These are phyloP conservation scores for Penicillium cataractarum DNA, from an alignment of 495 filamentous ascomycete genomes.

Conservation along the genomic window DNA sequence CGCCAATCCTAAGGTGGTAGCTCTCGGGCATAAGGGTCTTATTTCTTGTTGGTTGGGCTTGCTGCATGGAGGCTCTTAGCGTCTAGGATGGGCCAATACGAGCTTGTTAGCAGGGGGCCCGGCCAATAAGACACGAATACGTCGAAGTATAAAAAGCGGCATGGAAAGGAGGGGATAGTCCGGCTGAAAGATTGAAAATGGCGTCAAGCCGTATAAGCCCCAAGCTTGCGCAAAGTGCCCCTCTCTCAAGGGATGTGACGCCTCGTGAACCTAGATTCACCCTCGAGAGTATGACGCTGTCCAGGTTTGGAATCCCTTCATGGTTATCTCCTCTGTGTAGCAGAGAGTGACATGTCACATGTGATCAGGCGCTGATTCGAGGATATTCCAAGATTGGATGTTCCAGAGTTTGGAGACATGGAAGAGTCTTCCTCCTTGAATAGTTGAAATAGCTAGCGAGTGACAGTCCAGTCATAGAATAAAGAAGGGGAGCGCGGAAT, in stretches of 20 bases:
- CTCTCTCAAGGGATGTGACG: not conserved
- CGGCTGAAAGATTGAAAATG: not conserved
- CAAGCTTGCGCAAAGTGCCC: not conserved
- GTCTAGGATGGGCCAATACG: not conserved
- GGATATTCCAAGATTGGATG: not conserved
- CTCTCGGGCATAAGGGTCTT: not conserved
- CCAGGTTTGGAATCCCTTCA: not conserved
- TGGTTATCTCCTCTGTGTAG: not conserved
- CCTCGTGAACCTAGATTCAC: slow-evolving; percentile 2
- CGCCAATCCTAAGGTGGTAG: not conserved
- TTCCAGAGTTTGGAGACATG: not conserved
- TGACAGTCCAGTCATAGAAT: not conserved
- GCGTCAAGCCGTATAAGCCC: slow-evolving; percentile 5
- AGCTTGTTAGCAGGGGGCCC: not conserved
- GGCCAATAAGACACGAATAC: not conserved
- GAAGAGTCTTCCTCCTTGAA: not conserved
- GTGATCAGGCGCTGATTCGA: not conserved
- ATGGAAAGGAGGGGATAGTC: not conserved
- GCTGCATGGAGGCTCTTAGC: slow-evolving; percentile 11
- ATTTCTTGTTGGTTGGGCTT: not conserved
- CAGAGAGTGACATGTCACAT: not conserved
- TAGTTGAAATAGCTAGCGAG: not conserved
- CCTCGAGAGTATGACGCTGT: not conserved
- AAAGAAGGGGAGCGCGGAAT: not conserved
- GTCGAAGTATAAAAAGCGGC: not conserved